Evolutionary conservation across 441 rosid species (phyloP), one percentile per base, ranked within the genome.

Genomic region (Arabidopsis hybrid): DNA sequence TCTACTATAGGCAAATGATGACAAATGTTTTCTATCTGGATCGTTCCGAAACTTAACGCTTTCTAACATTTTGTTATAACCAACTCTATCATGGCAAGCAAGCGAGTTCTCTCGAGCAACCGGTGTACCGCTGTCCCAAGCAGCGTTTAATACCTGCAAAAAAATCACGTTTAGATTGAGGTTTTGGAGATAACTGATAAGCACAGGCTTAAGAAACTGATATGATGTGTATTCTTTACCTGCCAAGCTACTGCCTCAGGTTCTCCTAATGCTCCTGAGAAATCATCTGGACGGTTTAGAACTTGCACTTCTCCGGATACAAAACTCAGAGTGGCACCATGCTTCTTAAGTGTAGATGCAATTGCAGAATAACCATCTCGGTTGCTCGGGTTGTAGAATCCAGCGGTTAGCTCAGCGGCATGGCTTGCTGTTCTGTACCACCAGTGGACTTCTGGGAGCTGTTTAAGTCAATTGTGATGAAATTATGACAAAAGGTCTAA

Each of bases 371-470:
- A 95, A 61, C 99, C 99, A 83, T 95, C 97, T 49, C 88, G 90
- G 78, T 95, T 93, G 80, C 89, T 81, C n/a, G 99, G 82, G 82
- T 95, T 95, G 88, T 91, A 85, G 83, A 85, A 87, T 38, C 99
- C 99, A 81, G 96, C 87, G 43, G 98, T 90, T 84, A 93, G 77
- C 72, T 95, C 99, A 67, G 98, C 92, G 59, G 99, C 97, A 82
- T 95, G 99, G 86, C 96, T 89, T 65, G 89, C 82, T 56, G 98
- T 90, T 86, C 91, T 95, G 86, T 93, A 93, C 96, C 98, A 93
- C 98, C 98, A 95, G 79, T 95, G 87, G 71, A 83, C 84, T 79
- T 92, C 95, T 86, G 97, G 87, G 66, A 95, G 85, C 99, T 95
- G 97, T 85, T 85, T 77, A 87, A 84, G 81, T 83, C 79, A 79